Conservation (phyloP, 2,329 filamentous ascomycete species). For the Diaporthe capsici region DNA sequence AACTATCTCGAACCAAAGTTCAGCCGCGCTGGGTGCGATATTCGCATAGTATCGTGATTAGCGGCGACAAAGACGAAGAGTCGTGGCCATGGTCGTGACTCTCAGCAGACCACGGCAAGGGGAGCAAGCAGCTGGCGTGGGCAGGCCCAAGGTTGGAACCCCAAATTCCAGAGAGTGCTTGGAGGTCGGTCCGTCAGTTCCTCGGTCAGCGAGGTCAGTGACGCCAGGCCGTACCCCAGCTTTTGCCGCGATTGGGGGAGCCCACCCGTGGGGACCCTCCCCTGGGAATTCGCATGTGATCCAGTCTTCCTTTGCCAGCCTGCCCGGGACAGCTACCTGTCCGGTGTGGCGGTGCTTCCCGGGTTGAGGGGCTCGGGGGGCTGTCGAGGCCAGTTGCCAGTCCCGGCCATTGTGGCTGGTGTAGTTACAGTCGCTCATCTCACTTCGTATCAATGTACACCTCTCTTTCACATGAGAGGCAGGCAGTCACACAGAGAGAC, state of each 20-base stretch:
- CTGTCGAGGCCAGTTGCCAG: not conserved
- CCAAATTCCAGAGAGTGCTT: conserved; percentile 16
- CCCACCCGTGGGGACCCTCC: conserved; percentile 9
- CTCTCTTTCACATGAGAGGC: conserved; percentile 12
- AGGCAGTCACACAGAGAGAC: not conserved
- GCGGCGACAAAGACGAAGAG: conserved; percentile 1
- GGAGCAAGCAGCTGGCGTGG: not conserved
- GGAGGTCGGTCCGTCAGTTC: conserved; percentile 22
- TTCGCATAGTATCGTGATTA: conserved; percentile 14
- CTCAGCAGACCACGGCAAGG: conserved; percentile 6
- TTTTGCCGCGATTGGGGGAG: conserved; percentile 33
- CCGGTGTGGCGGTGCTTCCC: conserved; percentile 3
- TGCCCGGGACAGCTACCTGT: not conserved
- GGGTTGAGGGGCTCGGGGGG: not conserved
- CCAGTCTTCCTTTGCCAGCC: not conserved
- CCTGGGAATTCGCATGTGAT: conserved; percentile 29
- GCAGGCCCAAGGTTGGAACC: conserved; percentile 15
- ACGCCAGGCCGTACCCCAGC: conserved; percentile 20
- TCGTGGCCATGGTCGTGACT: conserved; percentile 14
- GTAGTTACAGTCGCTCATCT: not conserved
- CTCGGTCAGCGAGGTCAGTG: conserved; percentile 29
- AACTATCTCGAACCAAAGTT: conserved; percentile 8
- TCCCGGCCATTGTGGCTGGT: conserved; percentile 16
- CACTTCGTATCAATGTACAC: not conserved
- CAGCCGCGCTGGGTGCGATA: not conserved